Base-by-base conservation (phyloP, 768 basidiomycete species). In the Suillus plorans region DNA sequence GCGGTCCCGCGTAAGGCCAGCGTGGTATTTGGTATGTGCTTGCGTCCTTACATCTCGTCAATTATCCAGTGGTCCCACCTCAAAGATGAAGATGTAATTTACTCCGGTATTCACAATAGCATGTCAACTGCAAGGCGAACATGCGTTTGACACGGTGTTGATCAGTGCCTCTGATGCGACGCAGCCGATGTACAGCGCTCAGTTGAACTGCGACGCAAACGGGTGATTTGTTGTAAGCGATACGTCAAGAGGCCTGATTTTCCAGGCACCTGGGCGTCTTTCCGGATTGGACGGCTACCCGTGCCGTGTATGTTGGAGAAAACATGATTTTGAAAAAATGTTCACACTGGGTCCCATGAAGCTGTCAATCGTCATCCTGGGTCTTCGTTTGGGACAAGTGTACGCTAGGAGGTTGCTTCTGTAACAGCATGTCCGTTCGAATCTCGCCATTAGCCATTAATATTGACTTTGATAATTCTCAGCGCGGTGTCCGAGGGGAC, bases 401-500 rank as follows among this genome's bases (percentile, higher is more conserved):
- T 31, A 31, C 31, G 31, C 31, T 31, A 31, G 31, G 31, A 31
- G 31, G 31, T 31, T 31, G 31, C 62, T 66, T 58, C 55, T 64
- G 55, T 63, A 61, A 61, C 62, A 62, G 37, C 60, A 74, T 70
- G 66, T 73, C 71, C 28, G 20, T 45, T 68, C 64, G 67, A 61
- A 68, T 68, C 66, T 69, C 41, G 42, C 61, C 61, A 36, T 63
- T 25, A 58, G 25, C 55, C 66, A 57, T 42, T 53, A 28, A 53
- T 53, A 31, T 53, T 39, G 58, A 44, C 50, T 47, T 36, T 44
- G 37, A 61, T 47, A 22, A 60, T 67, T 66, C 64, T 63, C n/a
- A 67, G 74, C 74, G 74, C 74, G 74, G 76, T 28, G 53, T 74
- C 74, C 76, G 74, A 75, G 74, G 76, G 61, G 61, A 68, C 70